Evolutionary conservation across 2,329 filamentous ascomycete genomes (phyloP).

Genomic region (Septoria linicola): DNA sequence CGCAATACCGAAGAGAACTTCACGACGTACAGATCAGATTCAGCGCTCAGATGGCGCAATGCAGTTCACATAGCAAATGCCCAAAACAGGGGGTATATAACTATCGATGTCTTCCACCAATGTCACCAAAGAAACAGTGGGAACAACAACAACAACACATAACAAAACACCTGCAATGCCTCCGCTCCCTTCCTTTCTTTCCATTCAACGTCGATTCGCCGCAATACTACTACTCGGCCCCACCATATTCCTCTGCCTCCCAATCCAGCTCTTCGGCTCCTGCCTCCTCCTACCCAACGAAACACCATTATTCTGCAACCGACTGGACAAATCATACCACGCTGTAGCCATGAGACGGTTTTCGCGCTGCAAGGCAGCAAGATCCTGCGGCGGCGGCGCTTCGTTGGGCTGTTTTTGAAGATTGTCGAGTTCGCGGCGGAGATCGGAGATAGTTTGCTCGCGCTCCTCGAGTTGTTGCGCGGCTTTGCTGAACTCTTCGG

Average conservation of each 20-base stretch:
- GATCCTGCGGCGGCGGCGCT: slow-evolving; percentile 40
- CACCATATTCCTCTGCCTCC: slow-evolving; percentile 67
- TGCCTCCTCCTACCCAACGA: slow-evolving; percentile 73
- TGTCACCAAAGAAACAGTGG: too few species aligned
- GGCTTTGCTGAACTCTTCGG: slow-evolving; percentile 23
- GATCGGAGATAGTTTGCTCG: slow-evolving; percentile 31
- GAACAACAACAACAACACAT: too few species aligned
- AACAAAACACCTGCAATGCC: too few species aligned
- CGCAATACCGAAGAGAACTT: too few species aligned
- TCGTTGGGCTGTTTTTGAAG: slow-evolving; percentile 24
- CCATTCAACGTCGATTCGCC: slow-evolving; percentile 1
- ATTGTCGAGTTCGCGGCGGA: slow-evolving; percentile 35
- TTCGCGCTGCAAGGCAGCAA: slow-evolving; percentile 72
- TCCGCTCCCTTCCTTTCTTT: too few species aligned
- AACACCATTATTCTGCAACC: slow-evolving; percentile 80
- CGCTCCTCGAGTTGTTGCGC: slow-evolving; percentile 30
- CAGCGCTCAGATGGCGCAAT: too few species aligned
- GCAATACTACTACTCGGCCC: slow-evolving; percentile 28
- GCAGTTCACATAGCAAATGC: too few species aligned
- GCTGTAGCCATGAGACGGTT: slow-evolving; percentile 77
- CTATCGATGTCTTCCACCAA: too few species aligned
- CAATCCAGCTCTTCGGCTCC: slow-evolving; percentile 76
- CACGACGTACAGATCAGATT: too few species aligned
- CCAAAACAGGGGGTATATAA: too few species aligned
- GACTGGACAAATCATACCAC: slow-evolving; percentile 78